phyloP scores from a whole-genome alignment of 108 stramenopile species.

The Seminavis robusta region DNA sequence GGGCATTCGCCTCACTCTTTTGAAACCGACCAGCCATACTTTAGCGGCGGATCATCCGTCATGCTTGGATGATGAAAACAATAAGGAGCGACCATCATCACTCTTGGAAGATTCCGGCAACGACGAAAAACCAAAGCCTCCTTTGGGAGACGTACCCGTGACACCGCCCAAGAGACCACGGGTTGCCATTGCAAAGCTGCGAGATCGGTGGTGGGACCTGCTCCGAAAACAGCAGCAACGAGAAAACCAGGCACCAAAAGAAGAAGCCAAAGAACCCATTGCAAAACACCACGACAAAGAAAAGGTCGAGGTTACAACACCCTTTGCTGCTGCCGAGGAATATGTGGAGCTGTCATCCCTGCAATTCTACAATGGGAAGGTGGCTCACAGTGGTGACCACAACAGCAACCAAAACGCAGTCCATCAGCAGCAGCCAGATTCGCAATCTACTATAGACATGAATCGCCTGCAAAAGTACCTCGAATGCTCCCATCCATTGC shows the following conservation, averaged over 20 bases:
- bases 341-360: background rate
- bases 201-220: conserved; percentile 46
- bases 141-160: background rate
- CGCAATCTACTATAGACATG: background rate
- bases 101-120: background rate
- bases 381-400: background rate
- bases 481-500: background rate
- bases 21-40: background rate
- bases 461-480: background rate
- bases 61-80: background rate
- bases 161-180: background rate
- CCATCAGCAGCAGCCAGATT: background rate
- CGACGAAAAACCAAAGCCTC: background rate
- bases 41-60: background rate
- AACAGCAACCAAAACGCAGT: background rate
- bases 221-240: conserved; percentile 10
- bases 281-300: no score
- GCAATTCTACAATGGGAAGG: background rate
- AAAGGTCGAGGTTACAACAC: background rate
- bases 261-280: no score
- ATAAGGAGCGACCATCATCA: background rate
- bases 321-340: background rate
- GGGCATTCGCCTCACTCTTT: no score
- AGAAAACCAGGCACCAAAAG: no score
- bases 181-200: conserved; percentile 12